Evolutionary conservation across 176 grass and related monocot species (phyloP).

Genomic region (Tuctoria greenei): DNA sequence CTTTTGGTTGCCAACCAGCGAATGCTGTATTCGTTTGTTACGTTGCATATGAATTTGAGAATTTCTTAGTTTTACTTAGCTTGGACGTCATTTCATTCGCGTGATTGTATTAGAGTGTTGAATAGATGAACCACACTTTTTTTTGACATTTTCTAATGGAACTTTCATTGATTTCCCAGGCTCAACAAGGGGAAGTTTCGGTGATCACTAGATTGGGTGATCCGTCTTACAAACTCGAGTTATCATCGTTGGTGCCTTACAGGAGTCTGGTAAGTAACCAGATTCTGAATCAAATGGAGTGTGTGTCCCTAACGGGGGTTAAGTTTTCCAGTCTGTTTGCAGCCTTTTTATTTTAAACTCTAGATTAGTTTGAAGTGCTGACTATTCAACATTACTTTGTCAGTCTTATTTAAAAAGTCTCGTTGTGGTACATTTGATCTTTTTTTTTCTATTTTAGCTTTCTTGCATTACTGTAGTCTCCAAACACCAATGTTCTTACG

Average conservation of each 20-base stretch:
- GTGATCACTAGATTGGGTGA: slow-evolving; percentile 68
- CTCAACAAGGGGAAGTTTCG: slow-evolving; percentile 65
- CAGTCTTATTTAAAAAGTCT: no score
- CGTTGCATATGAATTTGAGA: neutral
- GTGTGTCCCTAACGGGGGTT: no score
- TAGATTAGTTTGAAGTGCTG: neutral
- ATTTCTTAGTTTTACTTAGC: neutral
- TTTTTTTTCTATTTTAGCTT: no score
- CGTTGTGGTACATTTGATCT: no score
- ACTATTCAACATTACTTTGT: no score
- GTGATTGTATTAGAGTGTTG: neutral
- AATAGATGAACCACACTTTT: neutral
- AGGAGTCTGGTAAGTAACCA: slow-evolving; percentile 56
- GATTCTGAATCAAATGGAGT: neutral
- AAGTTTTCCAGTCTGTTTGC: neutral
- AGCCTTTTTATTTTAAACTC: neutral
- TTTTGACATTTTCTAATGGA: neutral
- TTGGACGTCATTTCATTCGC: neutral
- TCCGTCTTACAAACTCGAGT: slow-evolving; percentile 78
- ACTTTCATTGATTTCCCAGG: slow-evolving; percentile 52
- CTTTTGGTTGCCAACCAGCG: neutral
- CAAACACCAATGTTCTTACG: no score
- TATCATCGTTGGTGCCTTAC: slow-evolving; percentile 76
- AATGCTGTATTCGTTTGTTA: neutral
- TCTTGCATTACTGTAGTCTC: no score